Conservation (phyloP, 1,284 basidiomycete genomes). For the Xanthoconium separans region DNA sequence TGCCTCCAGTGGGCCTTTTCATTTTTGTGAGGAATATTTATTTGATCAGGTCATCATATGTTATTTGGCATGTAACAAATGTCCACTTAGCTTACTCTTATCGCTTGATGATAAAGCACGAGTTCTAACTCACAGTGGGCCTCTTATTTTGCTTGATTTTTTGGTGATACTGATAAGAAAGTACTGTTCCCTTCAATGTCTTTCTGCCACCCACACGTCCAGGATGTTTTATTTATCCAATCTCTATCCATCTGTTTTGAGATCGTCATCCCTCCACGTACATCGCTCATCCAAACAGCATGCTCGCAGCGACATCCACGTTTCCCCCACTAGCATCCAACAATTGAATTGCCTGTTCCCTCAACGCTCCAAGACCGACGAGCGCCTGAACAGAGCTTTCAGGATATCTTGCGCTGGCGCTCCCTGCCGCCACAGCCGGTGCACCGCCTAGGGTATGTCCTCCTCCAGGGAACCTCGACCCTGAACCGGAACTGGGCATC, state of each 20-base stretch:
- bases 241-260: not conserved
- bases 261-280: slow-evolving; percentile 26
- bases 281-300: slow-evolving; percentile 61
- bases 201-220: not conserved
- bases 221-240: not conserved
- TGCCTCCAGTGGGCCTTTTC: no score
- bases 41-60: no score
- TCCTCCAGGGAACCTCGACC: slow-evolving; percentile 55
- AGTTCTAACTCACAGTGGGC: no score
- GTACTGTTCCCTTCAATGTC: not conserved
- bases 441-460: slow-evolving; percentile 52
- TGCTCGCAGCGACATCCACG: slow-evolving; percentile 83
- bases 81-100: no score
- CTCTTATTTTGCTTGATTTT: no score
- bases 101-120: no score
- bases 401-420: slow-evolving; percentile 37
- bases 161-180: no score
- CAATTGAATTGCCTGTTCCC: slow-evolving; percentile 74
- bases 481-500: slow-evolving; percentile 10
- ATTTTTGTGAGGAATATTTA: no score
- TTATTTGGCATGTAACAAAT: no score
- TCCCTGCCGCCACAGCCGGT: slow-evolving; percentile 11
- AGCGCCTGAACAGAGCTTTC: slow-evolving; percentile 58
- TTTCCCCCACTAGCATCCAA: slow-evolving; percentile 84
- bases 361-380: slow-evolving; percentile 72